These are phyloP conservation scores for Diplocarpon rosae DNA, from an alignment of 2,329 filamentous ascomycete species.

Conservation along the genomic window DNA sequence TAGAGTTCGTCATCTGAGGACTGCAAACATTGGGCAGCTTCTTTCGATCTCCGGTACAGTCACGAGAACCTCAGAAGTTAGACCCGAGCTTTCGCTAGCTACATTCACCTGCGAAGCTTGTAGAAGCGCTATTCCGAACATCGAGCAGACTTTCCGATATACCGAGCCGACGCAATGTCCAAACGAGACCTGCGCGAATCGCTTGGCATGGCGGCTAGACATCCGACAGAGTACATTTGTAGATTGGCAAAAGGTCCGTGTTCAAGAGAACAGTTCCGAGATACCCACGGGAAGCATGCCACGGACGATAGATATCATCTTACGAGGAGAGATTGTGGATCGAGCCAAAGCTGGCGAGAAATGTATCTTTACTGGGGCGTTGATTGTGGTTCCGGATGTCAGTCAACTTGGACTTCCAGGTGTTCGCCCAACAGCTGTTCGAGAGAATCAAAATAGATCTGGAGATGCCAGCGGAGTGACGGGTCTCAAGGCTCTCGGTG, in stretches of 20 bases:
- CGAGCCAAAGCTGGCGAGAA: slow-evolving; percentile 95
- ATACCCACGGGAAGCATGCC: slow-evolving; percentile 99
- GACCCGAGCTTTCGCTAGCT: slow-evolving; percentile 82
- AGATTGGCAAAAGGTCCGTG: slow-evolving; percentile 97
- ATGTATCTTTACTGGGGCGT: slow-evolving; percentile 90
- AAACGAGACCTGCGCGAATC: slow-evolving; percentile 77
- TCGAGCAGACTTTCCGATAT: slow-evolving; percentile 96
- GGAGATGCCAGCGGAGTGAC: slow-evolving; percentile 73
- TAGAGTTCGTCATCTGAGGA: slow-evolving; percentile 46
- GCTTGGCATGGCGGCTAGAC: slow-evolving; percentile 89
- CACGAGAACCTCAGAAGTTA: slow-evolving; percentile 91
- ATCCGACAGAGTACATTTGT: slow-evolving; percentile 96
- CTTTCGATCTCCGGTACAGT: slow-evolving; percentile 95
- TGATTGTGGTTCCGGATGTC: slow-evolving; percentile 95
- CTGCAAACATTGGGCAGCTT: slow-evolving; percentile 81
- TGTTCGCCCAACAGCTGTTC: slow-evolving; percentile 67
- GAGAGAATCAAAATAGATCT: slow-evolving; percentile 70
- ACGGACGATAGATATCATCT: slow-evolving; percentile 90
- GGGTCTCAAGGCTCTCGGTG: slow-evolving; percentile 84
- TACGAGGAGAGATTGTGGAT: slow-evolving; percentile 95
- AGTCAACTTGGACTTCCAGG: slow-evolving; percentile 89
- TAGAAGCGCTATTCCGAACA: slow-evolving; percentile 72
- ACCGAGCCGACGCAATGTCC: slow-evolving; percentile 95
- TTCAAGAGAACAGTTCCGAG: slow-evolving; percentile 96
- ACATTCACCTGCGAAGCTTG: slow-evolving; percentile 90